Evolutionary conservation across 805 yeast species (phyloP).

Genomic region (Ogataea methylovora): DNA sequence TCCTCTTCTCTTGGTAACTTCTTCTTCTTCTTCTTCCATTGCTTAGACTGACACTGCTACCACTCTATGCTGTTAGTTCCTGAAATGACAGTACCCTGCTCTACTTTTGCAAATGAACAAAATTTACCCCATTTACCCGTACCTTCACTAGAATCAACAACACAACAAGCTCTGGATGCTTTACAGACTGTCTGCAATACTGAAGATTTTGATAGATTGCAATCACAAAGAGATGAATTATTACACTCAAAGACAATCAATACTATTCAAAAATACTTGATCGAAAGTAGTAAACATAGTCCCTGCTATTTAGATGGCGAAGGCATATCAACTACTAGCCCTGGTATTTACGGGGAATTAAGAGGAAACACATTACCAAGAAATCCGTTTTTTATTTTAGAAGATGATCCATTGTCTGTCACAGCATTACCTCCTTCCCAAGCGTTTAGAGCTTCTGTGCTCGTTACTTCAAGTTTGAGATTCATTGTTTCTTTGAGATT

Average conservation of each 20-base stretch:
- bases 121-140: slow-evolving; percentile 53
- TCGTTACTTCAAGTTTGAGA: slow-evolving; percentile 59
- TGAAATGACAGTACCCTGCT: slow-evolving; percentile 2
- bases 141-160: slow-evolving; percentile 45
- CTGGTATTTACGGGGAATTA: slow-evolving; percentile 55
- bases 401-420: slow-evolving; percentile 63
- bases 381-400: slow-evolving; percentile 68
- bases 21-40: too few species aligned
- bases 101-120: slow-evolving; percentile 34
- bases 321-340: slow-evolving; percentile 38
- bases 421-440: slow-evolving; percentile 52
- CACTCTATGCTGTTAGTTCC: too few species aligned
- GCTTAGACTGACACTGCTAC: too few species aligned
- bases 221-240: slow-evolving; percentile 37
- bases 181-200: slow-evolving; percentile 51
- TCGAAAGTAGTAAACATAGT: slow-evolving; percentile 33
- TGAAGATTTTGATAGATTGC: slow-evolving; percentile 42
- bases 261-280: slow-evolving; percentile 47
- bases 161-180: slow-evolving; percentile 45
- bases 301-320: slow-evolving; percentile 48
- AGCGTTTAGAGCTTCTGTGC: slow-evolving; percentile 57
- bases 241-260: slow-evolving; percentile 31
- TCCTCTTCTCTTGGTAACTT: too few species aligned
- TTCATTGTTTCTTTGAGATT: slow-evolving; percentile 53
- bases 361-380: slow-evolving; percentile 66